Percentiles rank a stretch among this genome's conserved stretches.
These are phyloP conservation scores for Heterobasidion irregulare DNA, from an alignment of 1,284 basidiomycete species.

Conservation along the genomic window DNA sequence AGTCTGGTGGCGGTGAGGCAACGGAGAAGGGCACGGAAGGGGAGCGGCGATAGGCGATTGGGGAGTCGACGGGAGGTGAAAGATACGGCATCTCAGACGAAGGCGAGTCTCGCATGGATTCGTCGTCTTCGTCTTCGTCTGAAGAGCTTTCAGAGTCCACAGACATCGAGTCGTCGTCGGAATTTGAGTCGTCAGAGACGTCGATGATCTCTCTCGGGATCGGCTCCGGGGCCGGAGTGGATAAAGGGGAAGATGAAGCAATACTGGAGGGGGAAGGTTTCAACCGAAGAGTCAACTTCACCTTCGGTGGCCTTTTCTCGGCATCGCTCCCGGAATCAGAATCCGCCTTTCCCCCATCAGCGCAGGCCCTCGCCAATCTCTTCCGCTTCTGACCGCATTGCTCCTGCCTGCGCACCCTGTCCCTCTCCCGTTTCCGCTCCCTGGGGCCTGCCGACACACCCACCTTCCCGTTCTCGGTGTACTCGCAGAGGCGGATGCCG, in stretches of 20 bases:
- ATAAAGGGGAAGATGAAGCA: slow-evolving; percentile 16
- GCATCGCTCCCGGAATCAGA: slow-evolving; percentile 33
- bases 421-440: slow-evolving; percentile 32
- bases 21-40: slow-evolving; percentile 45
- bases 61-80: slow-evolving; percentile 30
- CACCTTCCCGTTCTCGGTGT: slow-evolving; percentile 40
- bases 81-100: slow-evolving; percentile 29
- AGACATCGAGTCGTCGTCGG: slow-evolving; percentile 12
- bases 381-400: slow-evolving; percentile 67
- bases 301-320: slow-evolving; percentile 47
- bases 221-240: slow-evolving; percentile 12
- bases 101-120: slow-evolving; percentile 9
- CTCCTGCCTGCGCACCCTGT: slow-evolving; percentile 24
- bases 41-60: slow-evolving; percentile 34
- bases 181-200: slow-evolving; percentile 28
- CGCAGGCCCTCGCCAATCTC: slow-evolving; percentile 44
- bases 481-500: slow-evolving; percentile 64
- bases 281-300: slow-evolving; percentile 60
- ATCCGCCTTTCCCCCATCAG: slow-evolving; percentile 29
- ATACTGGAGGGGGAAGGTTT: slow-evolving; percentile 34
- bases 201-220: slow-evolving; percentile 28
- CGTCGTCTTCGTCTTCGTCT: slow-evolving; percentile 17
- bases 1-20: slow-evolving; percentile 57
- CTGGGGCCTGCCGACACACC: slow-evolving; percentile 19
- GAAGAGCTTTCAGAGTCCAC: slow-evolving; percentile 8